These are phyloP conservation scores for Ceratocystis cubensis DNA, from an alignment of 2,329 filamentous ascomycete genomes.

Conservation along the genomic window DNA sequence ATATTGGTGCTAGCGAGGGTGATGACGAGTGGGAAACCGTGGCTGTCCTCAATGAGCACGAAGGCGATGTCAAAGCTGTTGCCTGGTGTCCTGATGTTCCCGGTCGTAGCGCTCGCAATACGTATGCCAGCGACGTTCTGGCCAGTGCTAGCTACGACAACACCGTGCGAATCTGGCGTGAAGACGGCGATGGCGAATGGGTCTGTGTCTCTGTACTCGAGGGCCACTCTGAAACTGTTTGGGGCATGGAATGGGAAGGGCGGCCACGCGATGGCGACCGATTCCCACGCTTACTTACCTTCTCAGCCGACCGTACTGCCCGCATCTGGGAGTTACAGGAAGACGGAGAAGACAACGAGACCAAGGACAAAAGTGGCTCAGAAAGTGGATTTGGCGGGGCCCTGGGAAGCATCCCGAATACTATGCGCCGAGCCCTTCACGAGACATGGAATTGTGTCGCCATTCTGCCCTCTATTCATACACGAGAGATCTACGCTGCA, in stretches of 20 bases:
- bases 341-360: conserved; percentile 35
- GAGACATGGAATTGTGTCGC: conserved; percentile 77
- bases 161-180: conserved; percentile 74
- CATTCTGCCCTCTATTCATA: conserved; percentile 61
- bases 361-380: conserved; percentile 27
- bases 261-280: conserved; percentile 29
- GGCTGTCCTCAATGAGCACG: conserved; percentile 86
- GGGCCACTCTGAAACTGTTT: conserved; percentile 77
- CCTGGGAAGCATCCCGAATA: conserved; percentile 55
- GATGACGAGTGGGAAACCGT: conserved; percentile 97
- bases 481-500: conserved; percentile 70
- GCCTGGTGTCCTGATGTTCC: conserved; percentile 70
- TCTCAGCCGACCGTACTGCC: conserved; percentile 70
- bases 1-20: conserved; percentile 56
- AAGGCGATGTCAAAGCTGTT: conserved; percentile 88
- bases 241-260: conserved; percentile 66
- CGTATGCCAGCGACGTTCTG: conserved; percentile 56
- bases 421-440: conserved; percentile 63
- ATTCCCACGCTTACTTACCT: conserved; percentile 60
- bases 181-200: conserved; percentile 85
- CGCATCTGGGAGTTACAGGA: conserved; percentile 62
- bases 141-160: conserved; percentile 93
- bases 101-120: conserved; percentile 34
- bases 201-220: conserved; percentile 71
- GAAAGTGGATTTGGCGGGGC: conserved; percentile 35